Evolutionary conservation across 257 asterid species (phyloP), one percentile per base, ranked within the genome.

Genomic region (Euphrasia confusa): DNA sequence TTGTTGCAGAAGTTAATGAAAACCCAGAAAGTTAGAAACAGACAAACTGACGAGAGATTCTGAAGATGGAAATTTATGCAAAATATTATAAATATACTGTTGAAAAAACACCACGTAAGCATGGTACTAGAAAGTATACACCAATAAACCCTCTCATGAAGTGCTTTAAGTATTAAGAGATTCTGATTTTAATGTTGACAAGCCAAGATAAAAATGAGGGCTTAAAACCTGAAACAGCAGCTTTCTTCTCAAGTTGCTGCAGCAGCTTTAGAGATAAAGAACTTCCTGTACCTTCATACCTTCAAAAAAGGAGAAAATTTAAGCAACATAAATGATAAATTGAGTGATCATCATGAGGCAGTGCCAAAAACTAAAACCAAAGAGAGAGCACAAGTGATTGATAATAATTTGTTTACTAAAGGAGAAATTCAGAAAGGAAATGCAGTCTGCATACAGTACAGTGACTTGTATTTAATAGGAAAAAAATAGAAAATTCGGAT

Each of bases 231-330:
- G 96, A 84, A 72, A 71, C 69, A 49, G 82, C 66, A 64, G 77
- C 70, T 80, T 89, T 93, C 72, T 84, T 84, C 84, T 93, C 97
- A 10, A 93, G 88, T 71, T 89, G 95, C 80, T 87, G 87, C 64
- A 93, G 72, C 84, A 93, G 77, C 79, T 93, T 93, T 44, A 89
- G 76, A 60, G 99, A 93, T 65, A 93, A 77, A n/a, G 99, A 87
- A 72, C 99, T 83, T 44, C 99, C 99, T 44, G 99, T 89, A 40
- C 99, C 99, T 82, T 93, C 99, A 67, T 93, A 90, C 66, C 98
- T 90, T 72, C 59, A 30, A 9, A 47, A 65, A 65, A 47, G 60
- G 42, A 63, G 21, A 58, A 18, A 49, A 53, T 64, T n/a, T 17
- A 7, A 58, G 58, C 59, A 50, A 15, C 37, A 61, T 53, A 24